A percentile compares a stretch with the other conserved stretches of the same genome.
Conservation (phyloP, 306 rosid genomes). For the Lathyrus aphaca region DNA sequence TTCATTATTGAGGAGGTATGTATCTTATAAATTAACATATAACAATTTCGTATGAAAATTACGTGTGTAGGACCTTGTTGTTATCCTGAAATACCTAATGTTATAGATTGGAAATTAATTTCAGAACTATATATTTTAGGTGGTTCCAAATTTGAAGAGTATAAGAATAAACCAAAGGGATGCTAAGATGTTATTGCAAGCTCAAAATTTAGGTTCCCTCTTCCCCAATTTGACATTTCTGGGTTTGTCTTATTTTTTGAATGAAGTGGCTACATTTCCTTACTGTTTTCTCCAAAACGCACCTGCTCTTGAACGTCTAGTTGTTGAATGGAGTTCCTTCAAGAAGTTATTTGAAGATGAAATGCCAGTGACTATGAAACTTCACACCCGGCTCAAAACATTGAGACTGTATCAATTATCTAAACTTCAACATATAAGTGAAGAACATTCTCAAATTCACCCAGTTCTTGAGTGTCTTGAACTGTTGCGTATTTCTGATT, state of each 20-base stretch:
- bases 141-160: background rate
- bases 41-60: background rate
- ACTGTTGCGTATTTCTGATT: fast-evolving
- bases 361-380: background rate
- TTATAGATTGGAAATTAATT: background rate
- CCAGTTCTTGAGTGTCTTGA: background rate
- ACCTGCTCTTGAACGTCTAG: background rate
- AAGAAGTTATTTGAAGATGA: constrained; percentile 6
- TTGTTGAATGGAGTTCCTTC: background rate
- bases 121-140: background rate
- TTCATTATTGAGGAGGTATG: background rate
- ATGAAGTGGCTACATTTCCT: constrained; percentile 19
- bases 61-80: background rate
- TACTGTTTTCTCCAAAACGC: background rate
- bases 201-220: background rate
- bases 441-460: background rate
- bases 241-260: background rate
- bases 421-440: background rate
- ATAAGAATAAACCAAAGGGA: background rate
- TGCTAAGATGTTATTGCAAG: background rate
- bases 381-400: background rate
- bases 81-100: background rate
- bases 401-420: background rate
- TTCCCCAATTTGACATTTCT: background rate
- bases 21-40: background rate